Evolutionary conservation across 495 filamentous ascomycete genomes (phyloP), one percentile per base, ranked within the genome.

Genomic region (Aspergillus ostianus): DNA sequence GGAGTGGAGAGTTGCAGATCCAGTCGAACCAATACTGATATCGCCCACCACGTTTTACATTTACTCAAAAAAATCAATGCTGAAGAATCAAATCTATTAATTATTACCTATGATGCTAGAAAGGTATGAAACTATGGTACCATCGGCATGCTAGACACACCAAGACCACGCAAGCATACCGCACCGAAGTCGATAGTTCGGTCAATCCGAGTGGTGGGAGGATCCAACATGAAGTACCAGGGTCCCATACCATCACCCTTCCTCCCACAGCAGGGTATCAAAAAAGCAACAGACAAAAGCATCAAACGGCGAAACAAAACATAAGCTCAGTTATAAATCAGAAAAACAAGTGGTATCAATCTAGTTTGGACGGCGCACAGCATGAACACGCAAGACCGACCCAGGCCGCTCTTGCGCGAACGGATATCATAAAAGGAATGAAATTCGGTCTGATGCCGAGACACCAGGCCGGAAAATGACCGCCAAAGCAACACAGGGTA

Each of bases 271-370:
- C 55, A 70, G 72, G 71, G 71, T 77, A 77, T 76, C 76, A 69
- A 67, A 57, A 61, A 41, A 62, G 61, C 58, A 59, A 58, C 66
- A 65, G 51, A 63, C 46, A 60, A 60, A 64, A 59, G 63, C 61
- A 65, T 59, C 56, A 65, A 64, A 63, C 47, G 57, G 62, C 50
- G 51, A 59, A 56, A 60, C 65, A 56, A 70, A 57, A 53, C 64
- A 68, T 64, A 65, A 64, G 62, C 62, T 66, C 59, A 52, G 66
- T 48, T 48, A 63, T 62, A 65, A 62, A 54, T 60, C 61, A 70
- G 69, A 65, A 72, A 70, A 54, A 68, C 64, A 65, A 71, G 70
- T 80, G 77, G 76, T 80, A 82, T 82, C 79, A 80, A 78, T 82
- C 79, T 80, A 80, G 73, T 70, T 63, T 63, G 60, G 67, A 70